A percentile compares a stretch with the other conserved stretches of the same genome.
These are phyloP conservation scores for Priceomyces medius DNA, from an alignment of 805 yeast species.

Conservation along the genomic window DNA sequence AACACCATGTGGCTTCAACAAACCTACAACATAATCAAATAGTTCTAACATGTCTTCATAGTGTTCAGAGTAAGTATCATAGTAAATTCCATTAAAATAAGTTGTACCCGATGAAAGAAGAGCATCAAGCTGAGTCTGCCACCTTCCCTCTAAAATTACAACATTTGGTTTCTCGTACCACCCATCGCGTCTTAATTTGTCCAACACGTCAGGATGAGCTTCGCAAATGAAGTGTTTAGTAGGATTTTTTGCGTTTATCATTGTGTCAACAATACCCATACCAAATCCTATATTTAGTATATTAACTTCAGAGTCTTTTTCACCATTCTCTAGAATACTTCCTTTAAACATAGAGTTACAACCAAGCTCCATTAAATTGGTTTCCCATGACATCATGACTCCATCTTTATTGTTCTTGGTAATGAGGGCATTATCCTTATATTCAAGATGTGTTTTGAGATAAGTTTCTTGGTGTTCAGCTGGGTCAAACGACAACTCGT, in stretches of 20 bases:
- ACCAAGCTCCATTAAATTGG: conserved; percentile 75
- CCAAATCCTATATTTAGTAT: conserved; percentile 92
- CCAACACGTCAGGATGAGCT: conserved; percentile 90
- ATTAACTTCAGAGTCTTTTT: conserved; percentile 39
- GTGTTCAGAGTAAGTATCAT: conserved; percentile 92
- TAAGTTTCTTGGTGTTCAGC: conserved; percentile 66
- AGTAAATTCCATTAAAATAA: conserved; percentile 87
- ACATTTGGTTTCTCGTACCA: conserved; percentile 80
- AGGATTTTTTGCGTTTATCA: conserved; percentile 62
- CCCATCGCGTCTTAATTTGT: conserved; percentile 66
- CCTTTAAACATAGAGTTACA: conserved; percentile 68
- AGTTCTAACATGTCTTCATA: conserved; percentile 85
- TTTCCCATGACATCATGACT: conserved; percentile 98
- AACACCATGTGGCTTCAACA: conserved; percentile 76
- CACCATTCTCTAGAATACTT: conserved; percentile 25
- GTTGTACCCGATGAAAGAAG: conserved; percentile 62
- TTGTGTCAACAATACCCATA: conserved; percentile 89
- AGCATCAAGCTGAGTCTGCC: conserved; percentile 80
- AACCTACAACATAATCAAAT: conserved; percentile 77
- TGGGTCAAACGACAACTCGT: conserved; percentile 43
- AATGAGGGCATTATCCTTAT: conserved; percentile 63
- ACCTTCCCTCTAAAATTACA: conserved; percentile 77
- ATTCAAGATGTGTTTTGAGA: conserved; percentile 64
- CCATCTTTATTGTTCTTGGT: conserved; percentile 80
- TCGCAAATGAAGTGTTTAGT: conserved; percentile 83